phyloP scores from a whole-genome alignment of 345 rosid genomes.

The Eucalyptus curtisii region DNA sequence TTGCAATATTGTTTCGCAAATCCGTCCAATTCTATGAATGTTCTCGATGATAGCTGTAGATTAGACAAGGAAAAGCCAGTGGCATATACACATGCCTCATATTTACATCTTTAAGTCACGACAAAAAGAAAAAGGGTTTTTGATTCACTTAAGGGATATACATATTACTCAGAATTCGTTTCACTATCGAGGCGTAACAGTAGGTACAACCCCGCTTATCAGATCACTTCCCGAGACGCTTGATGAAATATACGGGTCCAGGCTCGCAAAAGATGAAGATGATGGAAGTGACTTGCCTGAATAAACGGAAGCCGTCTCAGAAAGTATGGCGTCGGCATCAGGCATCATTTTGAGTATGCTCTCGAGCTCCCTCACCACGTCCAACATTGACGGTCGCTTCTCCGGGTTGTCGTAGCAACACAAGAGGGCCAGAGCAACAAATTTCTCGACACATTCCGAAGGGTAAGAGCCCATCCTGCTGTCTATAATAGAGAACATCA shows the following conservation, averaged over 20 bases:
- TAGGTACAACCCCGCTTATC: constrained; percentile 42
- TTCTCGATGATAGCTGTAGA: not conserved
- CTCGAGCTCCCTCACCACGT: constrained; percentile 76
- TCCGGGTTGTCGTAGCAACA: constrained; percentile 67
- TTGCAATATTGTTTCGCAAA: not conserved
- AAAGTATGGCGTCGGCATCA: constrained; percentile 6
- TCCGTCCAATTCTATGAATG: not conserved
- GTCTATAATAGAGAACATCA: constrained; percentile 53
- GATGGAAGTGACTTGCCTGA: constrained; percentile 19
- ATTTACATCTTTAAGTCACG: not conserved
- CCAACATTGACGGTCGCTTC: constrained; percentile 54
- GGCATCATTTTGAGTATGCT: constrained; percentile 39
- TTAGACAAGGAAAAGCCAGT: not conserved
- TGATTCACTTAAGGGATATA: not conserved
- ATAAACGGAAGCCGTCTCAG: constrained; percentile 12
- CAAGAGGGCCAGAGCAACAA: constrained; percentile 40
- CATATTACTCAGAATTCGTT: not conserved
- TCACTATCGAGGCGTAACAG: constrained; percentile 41
- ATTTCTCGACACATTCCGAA: constrained; percentile 49
- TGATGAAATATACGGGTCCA: constrained; percentile 16
- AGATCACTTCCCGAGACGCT: constrained; percentile 57
- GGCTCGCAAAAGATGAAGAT: constrained; percentile 11
- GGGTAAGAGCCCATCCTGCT: constrained; percentile 77
- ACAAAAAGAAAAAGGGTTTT: not conserved
- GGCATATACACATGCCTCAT: not conserved